A percentile compares a stretch with the other conserved stretches of the same genome.
phyloP scores from a whole-genome alignment of 2,329 filamentous ascomycete species.

The Helminthosporium solani region DNA sequence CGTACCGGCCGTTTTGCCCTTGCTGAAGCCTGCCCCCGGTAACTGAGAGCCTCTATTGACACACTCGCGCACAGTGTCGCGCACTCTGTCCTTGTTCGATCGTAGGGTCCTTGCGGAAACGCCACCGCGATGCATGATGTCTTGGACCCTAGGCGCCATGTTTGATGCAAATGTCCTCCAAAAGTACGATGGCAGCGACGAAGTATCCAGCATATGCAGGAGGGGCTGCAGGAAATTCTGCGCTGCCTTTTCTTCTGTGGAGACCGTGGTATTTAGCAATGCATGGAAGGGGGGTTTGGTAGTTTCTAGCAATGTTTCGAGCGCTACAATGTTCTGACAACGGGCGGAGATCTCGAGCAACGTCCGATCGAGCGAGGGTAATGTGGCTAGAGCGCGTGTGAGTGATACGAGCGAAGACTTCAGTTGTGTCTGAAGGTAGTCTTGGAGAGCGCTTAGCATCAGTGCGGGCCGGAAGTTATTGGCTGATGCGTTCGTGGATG shows the following conservation, averaged over 20 bases:
- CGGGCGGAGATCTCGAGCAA: constrained; percentile 77
- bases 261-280: constrained; percentile 49
- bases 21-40: constrained; percentile 56
- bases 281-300: constrained; percentile 70
- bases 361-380: constrained; percentile 79
- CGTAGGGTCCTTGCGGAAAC: constrained; percentile 78
- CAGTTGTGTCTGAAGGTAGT: constrained; percentile 77
- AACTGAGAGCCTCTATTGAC: constrained; percentile 75
- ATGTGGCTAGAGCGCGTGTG: constrained; percentile 71
- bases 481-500: constrained; percentile 51
- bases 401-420: constrained; percentile 76
- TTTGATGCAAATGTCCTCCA: constrained; percentile 85
- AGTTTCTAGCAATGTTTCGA: constrained; percentile 73
- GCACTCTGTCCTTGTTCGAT: constrained; percentile 71
- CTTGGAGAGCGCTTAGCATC: constrained; percentile 74
- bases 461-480: constrained; percentile 64
- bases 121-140: constrained; percentile 80
- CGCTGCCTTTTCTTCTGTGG: constrained; percentile 11
- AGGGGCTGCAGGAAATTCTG: constrained; percentile 69
- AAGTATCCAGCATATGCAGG: constrained; percentile 77
- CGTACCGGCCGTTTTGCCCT: constrained; percentile 46
- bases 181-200: constrained; percentile 85
- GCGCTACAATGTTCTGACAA: constrained; percentile 87
- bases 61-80: constrained; percentile 77
- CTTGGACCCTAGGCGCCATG: constrained; percentile 74